phyloP scores from a whole-genome alignment of 2,329 filamentous ascomycete species.

The Geosmithia putterillii region DNA sequence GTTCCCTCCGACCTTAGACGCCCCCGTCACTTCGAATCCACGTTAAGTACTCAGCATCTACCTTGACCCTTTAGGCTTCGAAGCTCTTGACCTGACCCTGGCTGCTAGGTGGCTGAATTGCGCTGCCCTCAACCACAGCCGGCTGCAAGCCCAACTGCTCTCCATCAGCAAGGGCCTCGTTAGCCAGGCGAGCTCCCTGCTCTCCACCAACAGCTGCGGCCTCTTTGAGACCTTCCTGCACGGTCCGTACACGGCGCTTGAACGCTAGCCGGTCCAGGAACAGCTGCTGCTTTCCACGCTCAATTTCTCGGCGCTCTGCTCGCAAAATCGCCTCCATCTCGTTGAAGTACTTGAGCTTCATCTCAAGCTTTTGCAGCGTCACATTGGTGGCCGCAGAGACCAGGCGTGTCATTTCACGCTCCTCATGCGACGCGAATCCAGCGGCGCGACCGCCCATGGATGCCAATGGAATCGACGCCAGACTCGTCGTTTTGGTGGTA shows the following conservation, averaged over 20 bases:
- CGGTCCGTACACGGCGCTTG: constrained; percentile 73
- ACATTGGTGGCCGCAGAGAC: constrained; percentile 88
- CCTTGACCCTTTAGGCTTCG: constrained; percentile 27
- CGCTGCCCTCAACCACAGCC: constrained; percentile 14
- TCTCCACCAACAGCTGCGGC: constrained; percentile 36
- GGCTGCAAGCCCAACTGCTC: constrained; percentile 42
- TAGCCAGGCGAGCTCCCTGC: constrained; percentile 32
- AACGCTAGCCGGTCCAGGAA: constrained; percentile 88
- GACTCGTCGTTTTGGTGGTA: constrained; percentile 30
- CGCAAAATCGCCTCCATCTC: constrained; percentile 91
- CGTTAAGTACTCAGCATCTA: background rate
- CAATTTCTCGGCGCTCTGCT: constrained; percentile 83
- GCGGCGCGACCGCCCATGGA: constrained; percentile 76
- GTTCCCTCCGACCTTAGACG: background rate
- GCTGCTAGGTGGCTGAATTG: constrained; percentile 38
- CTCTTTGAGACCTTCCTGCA: constrained; percentile 63
- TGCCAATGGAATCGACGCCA: constrained; percentile 73
- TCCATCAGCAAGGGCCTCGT: constrained; percentile 32
- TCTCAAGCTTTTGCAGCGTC: constrained; percentile 87
- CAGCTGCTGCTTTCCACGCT: constrained; percentile 81
- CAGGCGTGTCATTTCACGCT: constrained; percentile 89
- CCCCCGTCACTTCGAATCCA: background rate
- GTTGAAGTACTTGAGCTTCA: constrained; percentile 92
- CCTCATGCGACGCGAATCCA: constrained; percentile 86
- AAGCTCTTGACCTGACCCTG: constrained; percentile 45